Base-by-base conservation (phyloP, 257 asterid species). In the Mentha longifolia region DNA sequence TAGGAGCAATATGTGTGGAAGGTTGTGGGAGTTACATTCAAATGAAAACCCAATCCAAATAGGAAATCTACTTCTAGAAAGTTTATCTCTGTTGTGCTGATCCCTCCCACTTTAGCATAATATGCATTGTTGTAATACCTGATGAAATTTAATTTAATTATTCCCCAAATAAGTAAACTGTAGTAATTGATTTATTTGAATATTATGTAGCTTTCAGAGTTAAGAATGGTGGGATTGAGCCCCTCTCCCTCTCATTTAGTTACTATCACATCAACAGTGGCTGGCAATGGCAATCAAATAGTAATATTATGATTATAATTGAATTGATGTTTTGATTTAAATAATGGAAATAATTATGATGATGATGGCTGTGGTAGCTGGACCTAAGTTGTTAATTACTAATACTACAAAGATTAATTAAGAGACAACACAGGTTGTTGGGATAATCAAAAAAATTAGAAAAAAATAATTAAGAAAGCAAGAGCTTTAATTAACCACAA, bases 31-130 rank as follows among this genome's bases (percentile, higher is more conserved):
- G 92, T 92, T 84, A 92, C 95, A 76, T 92, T 92, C 76, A 92
- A 77, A 52, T 87, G 92, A 78, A 92, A 92, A 5, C 97, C 93
- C 77, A 92, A 78, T 71, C 98, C 98, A 65, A 92, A 92, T 28
- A 92, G 78, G 68, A 92, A 92, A 80, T 92, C 98, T 70, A 92
- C 92, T 81, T 92, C 98, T 30, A 92, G 96, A 83, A 90, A 85
- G 75, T 92, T 92, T 90, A 92, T 92, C 83, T 92, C 98, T 58
- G 84, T 78, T 76, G 90, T 89, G 95, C 96, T 90, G 72, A 92
- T 92, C 63, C 98, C 98, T 74, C 98, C 98, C 6, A 92, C 96
- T 76, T 90, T 88, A n/a, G 98, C 98, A 82, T 87, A 92, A 73
- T 89, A 88, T 62, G 97, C 98, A 82, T 92, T 92, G 76, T 87